These are phyloP conservation scores for Populus tomentosa DNA, from an alignment of 441 rosid species.

Conservation along the genomic window DNA sequence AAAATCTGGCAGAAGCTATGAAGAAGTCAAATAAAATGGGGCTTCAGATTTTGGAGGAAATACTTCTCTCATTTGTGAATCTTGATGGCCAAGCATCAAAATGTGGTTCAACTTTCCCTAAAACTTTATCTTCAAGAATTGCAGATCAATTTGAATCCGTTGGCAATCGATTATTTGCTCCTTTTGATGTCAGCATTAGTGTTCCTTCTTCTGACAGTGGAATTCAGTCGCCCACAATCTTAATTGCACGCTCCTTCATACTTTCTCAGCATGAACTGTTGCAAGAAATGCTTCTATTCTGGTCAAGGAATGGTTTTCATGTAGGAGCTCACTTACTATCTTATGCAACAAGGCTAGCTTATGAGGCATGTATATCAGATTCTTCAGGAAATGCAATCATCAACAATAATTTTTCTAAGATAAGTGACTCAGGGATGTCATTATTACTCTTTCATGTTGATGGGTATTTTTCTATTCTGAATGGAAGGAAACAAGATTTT, in stretches of 20 bases:
- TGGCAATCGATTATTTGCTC: slow-evolving; percentile 37
- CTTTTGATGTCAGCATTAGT: slow-evolving; percentile 17
- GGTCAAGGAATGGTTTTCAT: slow-evolving; percentile 34
- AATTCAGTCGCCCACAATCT: slow-evolving; percentile 33
- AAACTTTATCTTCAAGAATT: slow-evolving; percentile 26
- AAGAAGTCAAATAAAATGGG: slow-evolving; percentile 25
- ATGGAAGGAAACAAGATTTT: slow-evolving; percentile 18
- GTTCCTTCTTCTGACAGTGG: slow-evolving; percentile 26
- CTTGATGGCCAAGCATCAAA: slow-evolving; percentile 16
- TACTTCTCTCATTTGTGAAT: slow-evolving; percentile 30
- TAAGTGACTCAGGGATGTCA: slow-evolving; percentile 18
- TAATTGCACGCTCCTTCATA: slow-evolving; percentile 33
- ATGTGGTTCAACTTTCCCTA: slow-evolving; percentile 18
- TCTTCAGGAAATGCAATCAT: slow-evolving; percentile 20
- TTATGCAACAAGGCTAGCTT: slow-evolving; percentile 39
- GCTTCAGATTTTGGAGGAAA: slow-evolving; percentile 33
- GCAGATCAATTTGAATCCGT: slow-evolving; percentile 29
- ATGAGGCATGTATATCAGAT: slow-evolving; percentile 32
- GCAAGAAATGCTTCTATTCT: slow-evolving; percentile 34
- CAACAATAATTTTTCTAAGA: slow-evolving; percentile 10
- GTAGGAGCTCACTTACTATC: slow-evolving; percentile 42
- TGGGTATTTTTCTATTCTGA: slow-evolving; percentile 34
- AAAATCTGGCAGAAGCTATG: slow-evolving; percentile 29
- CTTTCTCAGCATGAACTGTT: slow-evolving; percentile 31
- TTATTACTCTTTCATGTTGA: slow-evolving; percentile 35